Conservation (phyloP, 805 yeast species). For the Wickerhamomyces silvicola region DNA sequence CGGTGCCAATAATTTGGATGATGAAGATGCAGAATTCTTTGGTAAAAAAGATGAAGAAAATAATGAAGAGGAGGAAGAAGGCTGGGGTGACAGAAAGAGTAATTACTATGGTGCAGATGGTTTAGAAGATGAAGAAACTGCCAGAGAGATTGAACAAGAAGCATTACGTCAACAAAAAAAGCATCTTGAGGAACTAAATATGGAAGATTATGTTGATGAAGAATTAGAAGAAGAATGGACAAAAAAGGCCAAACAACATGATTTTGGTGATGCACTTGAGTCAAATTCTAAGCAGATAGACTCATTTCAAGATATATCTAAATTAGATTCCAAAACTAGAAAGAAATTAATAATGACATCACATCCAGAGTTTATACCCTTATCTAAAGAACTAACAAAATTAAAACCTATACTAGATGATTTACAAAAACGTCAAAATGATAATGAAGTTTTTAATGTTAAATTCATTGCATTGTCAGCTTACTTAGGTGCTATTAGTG, state of each 20-base stretch:
- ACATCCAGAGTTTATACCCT: conserved; percentile 81
- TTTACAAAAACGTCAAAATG: conserved; percentile 25
- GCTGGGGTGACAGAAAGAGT: conserved; percentile 40
- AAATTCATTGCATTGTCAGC: conserved; percentile 69
- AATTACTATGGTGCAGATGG: conserved; percentile 51
- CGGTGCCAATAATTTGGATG: conserved; percentile 21
- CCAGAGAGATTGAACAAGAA: conserved; percentile 76
- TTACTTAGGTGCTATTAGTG: conserved; percentile 69
- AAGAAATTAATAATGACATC: conserved; percentile 47
- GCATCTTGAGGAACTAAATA: conserved; percentile 67
- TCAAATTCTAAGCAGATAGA: conserved; percentile 26
- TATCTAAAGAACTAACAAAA: conserved; percentile 51
- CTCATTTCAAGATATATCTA: conserved; percentile 36
- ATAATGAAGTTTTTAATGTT: conserved; percentile 34
- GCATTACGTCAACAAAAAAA: conserved; percentile 81
- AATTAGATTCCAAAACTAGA: conserved; percentile 49
- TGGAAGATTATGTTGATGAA: conserved; percentile 74
- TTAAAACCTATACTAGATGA: conserved; percentile 37
- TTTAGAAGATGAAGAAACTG: conserved; percentile 58
- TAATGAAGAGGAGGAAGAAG: conserved; percentile 29
- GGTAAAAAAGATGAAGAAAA: conserved; percentile 27
- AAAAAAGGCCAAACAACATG: conserved; percentile 45
- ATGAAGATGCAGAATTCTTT: conserved; percentile 24
- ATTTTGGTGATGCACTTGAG: conserved; percentile 25
- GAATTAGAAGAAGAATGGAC: conserved; percentile 79